Percentiles rank a stretch among this genome's conserved stretches.
These are phyloP conservation scores for Kwoniella botswanensis DNA, from an alignment of 768 basidiomycete genomes.

Conservation along the genomic window DNA sequence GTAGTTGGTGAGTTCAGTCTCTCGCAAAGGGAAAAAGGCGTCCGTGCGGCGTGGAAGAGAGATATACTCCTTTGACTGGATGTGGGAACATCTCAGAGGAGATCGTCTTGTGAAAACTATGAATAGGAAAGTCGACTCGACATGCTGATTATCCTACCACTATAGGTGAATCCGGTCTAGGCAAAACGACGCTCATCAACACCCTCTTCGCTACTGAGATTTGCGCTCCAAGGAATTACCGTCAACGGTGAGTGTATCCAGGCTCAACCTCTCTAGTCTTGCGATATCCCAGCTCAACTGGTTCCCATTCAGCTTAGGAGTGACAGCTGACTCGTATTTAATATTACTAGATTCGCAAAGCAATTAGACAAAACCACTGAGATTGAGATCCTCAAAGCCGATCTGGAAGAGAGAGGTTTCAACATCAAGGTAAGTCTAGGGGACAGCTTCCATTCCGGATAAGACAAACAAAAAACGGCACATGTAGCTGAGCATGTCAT, in stretches of 20 bases:
- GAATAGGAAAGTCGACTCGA: background rate
- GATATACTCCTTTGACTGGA: background rate
- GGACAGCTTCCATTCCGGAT: background rate
- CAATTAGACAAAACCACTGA: conserved; percentile 98
- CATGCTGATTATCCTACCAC: background rate
- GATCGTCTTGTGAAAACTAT: background rate
- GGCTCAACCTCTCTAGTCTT: background rate
- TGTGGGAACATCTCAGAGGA: background rate
- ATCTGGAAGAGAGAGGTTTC: conserved; percentile 98
- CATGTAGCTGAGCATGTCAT: background rate
- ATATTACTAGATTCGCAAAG: conserved; percentile 64
- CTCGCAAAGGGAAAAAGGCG: background rate
- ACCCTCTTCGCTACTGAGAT: conserved; percentile 98
- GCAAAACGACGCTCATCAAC: conserved; percentile 97
- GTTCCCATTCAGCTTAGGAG: background rate
- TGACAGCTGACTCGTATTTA: background rate
- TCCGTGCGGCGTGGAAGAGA: background rate
- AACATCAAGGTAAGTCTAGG: conserved; percentile 70
- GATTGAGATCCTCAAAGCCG: conserved; percentile 98
- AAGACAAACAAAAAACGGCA: too few relatives aligned
- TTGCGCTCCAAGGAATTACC: conserved; percentile 88
- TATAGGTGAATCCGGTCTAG: conserved; percentile 91
- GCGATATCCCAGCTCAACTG: too few relatives aligned
- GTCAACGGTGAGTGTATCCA: conserved; percentile 39
- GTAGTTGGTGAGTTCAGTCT: conserved; percentile 76